Percentiles rank a stretch among this genome's conserved stretches.
phyloP scores from a whole-genome alignment of 495 filamentous ascomycete species.

The Polyplosphaeria fusca region DNA sequence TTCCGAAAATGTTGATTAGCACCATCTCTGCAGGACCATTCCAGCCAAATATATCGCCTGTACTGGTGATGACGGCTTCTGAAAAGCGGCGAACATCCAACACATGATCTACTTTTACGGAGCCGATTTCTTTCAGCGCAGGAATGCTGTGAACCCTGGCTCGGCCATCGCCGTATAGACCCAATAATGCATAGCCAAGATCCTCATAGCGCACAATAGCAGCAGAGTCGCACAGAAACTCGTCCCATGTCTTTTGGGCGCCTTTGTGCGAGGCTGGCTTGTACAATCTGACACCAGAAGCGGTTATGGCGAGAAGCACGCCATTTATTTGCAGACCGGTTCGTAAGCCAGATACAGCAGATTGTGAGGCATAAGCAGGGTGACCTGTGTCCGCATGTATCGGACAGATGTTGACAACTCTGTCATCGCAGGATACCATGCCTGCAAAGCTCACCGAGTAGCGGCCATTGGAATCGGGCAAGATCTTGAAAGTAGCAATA shows the following conservation, averaged over 20 bases:
- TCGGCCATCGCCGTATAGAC: constrained; percentile 75
- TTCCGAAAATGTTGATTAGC: constrained; percentile 76
- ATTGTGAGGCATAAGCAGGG: constrained; percentile 69
- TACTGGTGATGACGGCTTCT: constrained; percentile 64
- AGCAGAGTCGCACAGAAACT: constrained; percentile 74
- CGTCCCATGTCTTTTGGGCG: constrained; percentile 82
- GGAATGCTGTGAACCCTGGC: constrained; percentile 81
- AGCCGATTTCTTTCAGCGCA: constrained; percentile 79
- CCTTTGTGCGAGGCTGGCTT: constrained; percentile 81
- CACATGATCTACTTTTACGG: constrained; percentile 54
- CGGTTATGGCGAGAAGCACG: constrained; percentile 64
- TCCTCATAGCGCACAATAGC: constrained; percentile 67
- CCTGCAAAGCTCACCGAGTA: constrained; percentile 76
- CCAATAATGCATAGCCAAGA: constrained; percentile 72
- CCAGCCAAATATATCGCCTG: constrained; percentile 83
- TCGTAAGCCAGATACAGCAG: constrained; percentile 66
- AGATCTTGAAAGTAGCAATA: constrained; percentile 81
- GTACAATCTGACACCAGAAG: constrained; percentile 75
- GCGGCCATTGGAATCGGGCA: constrained; percentile 64
- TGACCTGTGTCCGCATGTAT: constrained; percentile 74
- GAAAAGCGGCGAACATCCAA: constrained; percentile 70
- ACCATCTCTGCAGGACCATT: constrained; percentile 82
- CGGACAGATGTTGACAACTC: constrained; percentile 70
- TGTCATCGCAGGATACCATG: constrained; percentile 61
- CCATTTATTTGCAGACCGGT: constrained; percentile 69